Conservation (phyloP, 2,329 filamentous ascomycete genomes). For the Xylariales sp. region DNA sequence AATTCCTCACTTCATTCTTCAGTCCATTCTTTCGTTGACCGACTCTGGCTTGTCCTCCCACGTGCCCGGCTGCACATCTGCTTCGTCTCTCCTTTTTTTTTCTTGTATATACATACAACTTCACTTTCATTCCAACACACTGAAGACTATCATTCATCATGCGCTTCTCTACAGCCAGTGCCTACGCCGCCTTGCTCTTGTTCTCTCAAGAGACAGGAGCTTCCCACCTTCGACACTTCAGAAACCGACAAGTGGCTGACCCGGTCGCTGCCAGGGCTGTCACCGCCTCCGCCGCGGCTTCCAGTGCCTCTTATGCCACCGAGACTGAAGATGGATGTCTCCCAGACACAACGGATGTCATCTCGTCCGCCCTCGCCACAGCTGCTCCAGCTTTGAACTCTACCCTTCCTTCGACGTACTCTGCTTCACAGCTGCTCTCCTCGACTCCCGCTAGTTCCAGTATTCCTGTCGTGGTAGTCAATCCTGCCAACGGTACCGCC, state of each 20-base stretch:
- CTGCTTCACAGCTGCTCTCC: too few relatives aligned
- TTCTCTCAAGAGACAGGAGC: slow-evolving; percentile 2
- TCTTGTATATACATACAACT: background rate
- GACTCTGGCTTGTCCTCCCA: background rate
- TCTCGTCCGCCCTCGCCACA: background rate
- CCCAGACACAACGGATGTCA: background rate
- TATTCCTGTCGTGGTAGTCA: too few relatives aligned
- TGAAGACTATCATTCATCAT: too few relatives aligned
- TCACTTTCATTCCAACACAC: background rate
- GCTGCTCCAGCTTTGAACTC: background rate
- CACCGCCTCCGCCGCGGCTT: background rate
- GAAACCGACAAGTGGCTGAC: slow-evolving; percentile 1
- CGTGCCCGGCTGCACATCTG: slow-evolving; percentile 4
- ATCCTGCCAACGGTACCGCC: background rate
- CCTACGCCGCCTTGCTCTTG: slow-evolving; percentile 5
- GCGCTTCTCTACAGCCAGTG: slow-evolving; percentile 5
- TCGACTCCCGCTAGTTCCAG: too few relatives aligned
- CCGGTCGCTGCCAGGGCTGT: background rate
- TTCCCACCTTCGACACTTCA: background rate
- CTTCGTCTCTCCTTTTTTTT: slow-evolving; percentile 4
- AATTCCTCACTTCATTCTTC: slow-evolving; percentile 5
- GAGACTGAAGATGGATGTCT: slow-evolving; percentile 1
- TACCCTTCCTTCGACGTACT: slow-evolving; percentile 1
- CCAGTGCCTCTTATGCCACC: background rate
- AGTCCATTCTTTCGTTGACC: slow-evolving; percentile 6